A percentile compares a stretch with the other conserved stretches of the same genome.
phyloP scores from a whole-genome alignment of 2,329 filamentous ascomycete genomes.

The Aspergillus oerlinghausenensis region DNA sequence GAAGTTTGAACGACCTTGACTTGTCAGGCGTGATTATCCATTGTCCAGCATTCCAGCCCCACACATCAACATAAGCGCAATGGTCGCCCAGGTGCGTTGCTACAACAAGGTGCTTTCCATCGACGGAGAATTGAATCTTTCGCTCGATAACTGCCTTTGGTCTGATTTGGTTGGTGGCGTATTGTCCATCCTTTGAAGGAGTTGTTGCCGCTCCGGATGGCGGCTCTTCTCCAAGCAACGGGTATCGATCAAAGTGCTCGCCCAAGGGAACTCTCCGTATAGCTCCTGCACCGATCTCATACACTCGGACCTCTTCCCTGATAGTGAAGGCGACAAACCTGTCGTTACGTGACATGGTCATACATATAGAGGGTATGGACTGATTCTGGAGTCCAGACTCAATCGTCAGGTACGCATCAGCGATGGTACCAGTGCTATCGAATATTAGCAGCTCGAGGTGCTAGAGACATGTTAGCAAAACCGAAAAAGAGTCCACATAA shows the following conservation, averaged over 20 bases:
- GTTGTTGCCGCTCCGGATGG: neutral
- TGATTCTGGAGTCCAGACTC: conserved; percentile 19
- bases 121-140: conserved; percentile 30
- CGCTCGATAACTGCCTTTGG: conserved; percentile 25
- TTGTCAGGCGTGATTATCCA: conserved; percentile 14
- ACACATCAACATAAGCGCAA: conserved; percentile 19
- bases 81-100: conserved; percentile 31
- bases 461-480: conserved; percentile 14
- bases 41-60: conserved; percentile 15
- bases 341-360: conserved; percentile 21
- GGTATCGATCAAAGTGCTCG: conserved; percentile 6
- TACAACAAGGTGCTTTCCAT: conserved; percentile 28
- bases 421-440: conserved; percentile 19
- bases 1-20: conserved; percentile 17
- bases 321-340: conserved; percentile 19
- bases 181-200: conserved; percentile 1
- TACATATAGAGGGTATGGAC: conserved; percentile 11
- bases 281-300: conserved; percentile 12
- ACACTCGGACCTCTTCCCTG: conserved; percentile 17
- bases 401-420: conserved; percentile 21
- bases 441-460: conserved; percentile 25
- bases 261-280: conserved; percentile 13
- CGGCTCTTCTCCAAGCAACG: conserved; percentile 3
- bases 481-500: neutral
- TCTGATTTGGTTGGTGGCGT: conserved; percentile 12